phyloP scores from a whole-genome alignment of 306 rosid genomes.

The Cucurbita maxima region DNA sequence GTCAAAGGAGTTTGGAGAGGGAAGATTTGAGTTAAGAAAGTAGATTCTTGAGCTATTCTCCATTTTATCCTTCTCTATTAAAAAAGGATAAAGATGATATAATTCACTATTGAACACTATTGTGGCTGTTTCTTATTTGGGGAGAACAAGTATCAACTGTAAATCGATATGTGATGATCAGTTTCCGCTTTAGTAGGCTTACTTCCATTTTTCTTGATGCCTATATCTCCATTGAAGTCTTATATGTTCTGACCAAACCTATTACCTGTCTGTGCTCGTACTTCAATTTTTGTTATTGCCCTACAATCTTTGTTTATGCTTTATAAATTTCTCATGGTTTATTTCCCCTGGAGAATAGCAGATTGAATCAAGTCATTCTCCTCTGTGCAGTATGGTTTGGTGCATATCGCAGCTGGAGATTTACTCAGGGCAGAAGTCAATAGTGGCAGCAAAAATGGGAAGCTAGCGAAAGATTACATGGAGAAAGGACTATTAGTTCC shows the following conservation, averaged over 20 bases:
- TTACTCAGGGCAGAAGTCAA: constrained; percentile 80
- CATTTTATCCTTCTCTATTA: background rate
- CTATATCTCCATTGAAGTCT: background rate
- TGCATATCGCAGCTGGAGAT: constrained; percentile 92
- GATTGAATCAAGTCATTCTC: constrained; percentile 30
- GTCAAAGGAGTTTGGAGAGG: background rate
- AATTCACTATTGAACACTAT: background rate
- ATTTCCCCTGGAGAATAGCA: constrained; percentile 15
- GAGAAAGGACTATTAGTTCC: constrained; percentile 82
- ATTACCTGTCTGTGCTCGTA: background rate
- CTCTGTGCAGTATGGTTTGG: constrained; percentile 71
- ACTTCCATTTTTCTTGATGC: background rate
- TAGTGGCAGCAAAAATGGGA: constrained; percentile 71
- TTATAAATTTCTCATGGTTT: constrained; percentile 14
- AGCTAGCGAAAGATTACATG: constrained; percentile 63
- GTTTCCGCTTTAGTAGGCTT: background rate
- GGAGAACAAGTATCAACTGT: background rate
- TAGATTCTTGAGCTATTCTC: background rate
- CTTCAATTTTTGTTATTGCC: background rate
- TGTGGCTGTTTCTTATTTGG: background rate
- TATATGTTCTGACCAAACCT: background rate
- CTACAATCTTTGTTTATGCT: background rate
- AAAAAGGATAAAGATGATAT: background rate
- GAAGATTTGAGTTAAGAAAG: background rate
- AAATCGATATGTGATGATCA: background rate